A percentile compares a stretch with the other conserved stretches of the same genome.
Evolutionary conservation across 2,329 filamentous ascomycete genomes (phyloP).

Genomic region (Stagonosporopsis cucurbitacearum): DNA sequence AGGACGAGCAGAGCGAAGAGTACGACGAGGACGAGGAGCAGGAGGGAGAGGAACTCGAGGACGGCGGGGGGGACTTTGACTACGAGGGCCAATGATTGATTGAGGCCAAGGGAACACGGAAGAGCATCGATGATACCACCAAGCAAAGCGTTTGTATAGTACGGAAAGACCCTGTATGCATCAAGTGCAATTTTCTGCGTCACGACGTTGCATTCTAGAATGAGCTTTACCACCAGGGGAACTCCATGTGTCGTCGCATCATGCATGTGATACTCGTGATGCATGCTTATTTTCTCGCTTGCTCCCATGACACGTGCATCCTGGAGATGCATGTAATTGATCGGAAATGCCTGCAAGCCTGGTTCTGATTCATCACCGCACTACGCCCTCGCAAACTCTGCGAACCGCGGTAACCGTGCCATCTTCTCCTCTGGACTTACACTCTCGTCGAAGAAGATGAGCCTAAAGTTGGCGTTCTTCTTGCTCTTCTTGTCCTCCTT

Average conservation of each 20-base stretch:
- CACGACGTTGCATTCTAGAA: too few relatives aligned
- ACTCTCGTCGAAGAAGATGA: conserved; percentile 83
- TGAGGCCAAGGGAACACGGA: too few relatives aligned
- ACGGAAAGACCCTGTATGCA: too few relatives aligned
- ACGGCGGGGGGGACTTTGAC: conserved; percentile 10
- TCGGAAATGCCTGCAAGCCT: too few relatives aligned
- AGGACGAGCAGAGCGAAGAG: conserved; percentile 42
- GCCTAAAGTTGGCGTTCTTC: conserved; percentile 66
- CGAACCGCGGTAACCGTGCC: conserved; percentile 78
- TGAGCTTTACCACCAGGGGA: background rate
- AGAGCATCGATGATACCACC: background rate
- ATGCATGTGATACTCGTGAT: background rate
- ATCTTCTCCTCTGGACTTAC: conserved; percentile 89
- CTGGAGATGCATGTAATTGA: too few relatives aligned
- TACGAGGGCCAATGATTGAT: conserved; percentile 17
- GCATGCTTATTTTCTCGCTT: background rate
- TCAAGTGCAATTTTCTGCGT: too few relatives aligned
- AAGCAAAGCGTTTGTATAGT: too few relatives aligned
- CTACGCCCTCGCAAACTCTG: conserved; percentile 45
- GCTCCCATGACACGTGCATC: background rate
- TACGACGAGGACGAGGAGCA: conserved; percentile 49
- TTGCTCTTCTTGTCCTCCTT: conserved; percentile 61
- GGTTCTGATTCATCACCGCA: background rate
- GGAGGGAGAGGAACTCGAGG: conserved; percentile 39
- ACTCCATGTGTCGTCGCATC: background rate